Percentiles rank a stretch among this genome's conserved stretches.
phyloP scores from a whole-genome alignment of 2,329 filamentous ascomycete species.

The Dryadomyces sulphureus region DNA sequence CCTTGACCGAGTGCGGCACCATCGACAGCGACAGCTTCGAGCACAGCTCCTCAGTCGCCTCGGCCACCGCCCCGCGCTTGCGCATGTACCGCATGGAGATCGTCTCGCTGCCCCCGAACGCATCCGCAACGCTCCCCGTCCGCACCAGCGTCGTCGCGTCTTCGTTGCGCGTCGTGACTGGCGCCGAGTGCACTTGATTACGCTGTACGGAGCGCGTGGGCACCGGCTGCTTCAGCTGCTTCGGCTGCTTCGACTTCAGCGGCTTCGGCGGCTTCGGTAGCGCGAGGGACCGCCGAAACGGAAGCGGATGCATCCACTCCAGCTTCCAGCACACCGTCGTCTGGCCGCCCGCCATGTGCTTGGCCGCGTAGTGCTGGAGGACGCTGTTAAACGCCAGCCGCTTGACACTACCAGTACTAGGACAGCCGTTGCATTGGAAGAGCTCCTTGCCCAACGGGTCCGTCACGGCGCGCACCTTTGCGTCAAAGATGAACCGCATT shows the following conservation, averaged over 20 bases:
- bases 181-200: too few species aligned
- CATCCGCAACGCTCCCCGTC: too few species aligned
- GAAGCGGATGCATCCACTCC: conserved; percentile 64
- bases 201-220: too few species aligned
- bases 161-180: too few species aligned
- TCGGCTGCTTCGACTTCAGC: too few species aligned
- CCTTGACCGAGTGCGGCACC: conserved; percentile 46
- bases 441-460: conserved; percentile 54
- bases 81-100: neutral
- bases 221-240: too few species aligned
- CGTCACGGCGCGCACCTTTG: conserved; percentile 56
- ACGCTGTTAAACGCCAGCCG: conserved; percentile 65
- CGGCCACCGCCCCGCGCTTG: conserved; percentile 33
- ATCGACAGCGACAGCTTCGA: conserved; percentile 42
- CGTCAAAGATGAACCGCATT: conserved; percentile 76
- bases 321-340: conserved; percentile 66
- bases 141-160: too few species aligned
- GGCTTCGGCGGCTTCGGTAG: too few species aligned
- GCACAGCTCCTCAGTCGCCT: conserved; percentile 48
- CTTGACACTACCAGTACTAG: conserved; percentile 25
- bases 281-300: too few species aligned
- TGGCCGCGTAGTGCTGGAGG: conserved; percentile 71
- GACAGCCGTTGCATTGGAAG: conserved; percentile 52
- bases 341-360: conserved; percentile 63
- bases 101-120: too few species aligned